A percentile compares a stretch with the other conserved stretches of the same genome.
Conservation (phyloP, 148 eudicot species). For the Rheum nobile region DNA sequence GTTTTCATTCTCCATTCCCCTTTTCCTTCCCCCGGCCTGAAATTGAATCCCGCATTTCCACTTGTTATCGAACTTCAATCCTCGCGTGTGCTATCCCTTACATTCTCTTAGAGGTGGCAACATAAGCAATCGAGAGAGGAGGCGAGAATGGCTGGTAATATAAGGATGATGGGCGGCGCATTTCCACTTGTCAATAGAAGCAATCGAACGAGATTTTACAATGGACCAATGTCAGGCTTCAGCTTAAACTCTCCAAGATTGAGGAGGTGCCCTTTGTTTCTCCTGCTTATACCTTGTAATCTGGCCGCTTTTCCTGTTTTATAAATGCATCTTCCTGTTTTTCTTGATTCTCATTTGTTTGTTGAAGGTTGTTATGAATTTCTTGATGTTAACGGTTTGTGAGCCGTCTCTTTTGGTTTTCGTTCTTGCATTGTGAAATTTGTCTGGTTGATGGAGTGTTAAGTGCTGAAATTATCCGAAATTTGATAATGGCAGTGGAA, state of each 20-base stretch:
- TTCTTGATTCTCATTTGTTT: neutral
- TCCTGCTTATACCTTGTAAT: no score
- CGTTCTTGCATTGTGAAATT: no score
- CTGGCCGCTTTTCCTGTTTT: neutral
- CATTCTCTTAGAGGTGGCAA: no score
- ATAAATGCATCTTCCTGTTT: neutral
- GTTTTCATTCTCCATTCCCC: neutral
- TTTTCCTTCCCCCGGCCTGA: neutral
- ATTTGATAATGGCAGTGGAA: neutral
- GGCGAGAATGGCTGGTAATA: constrained; percentile 50
- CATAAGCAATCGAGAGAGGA: neutral
- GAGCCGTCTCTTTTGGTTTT: neutral
- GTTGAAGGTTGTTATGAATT: neutral
- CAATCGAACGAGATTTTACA: constrained; percentile 67
- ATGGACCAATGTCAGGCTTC: constrained; percentile 82
- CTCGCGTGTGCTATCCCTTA: neutral
- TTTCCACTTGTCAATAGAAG: constrained; percentile 90
- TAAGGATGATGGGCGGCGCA: constrained; percentile 94
- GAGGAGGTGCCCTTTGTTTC: constrained; percentile 46
- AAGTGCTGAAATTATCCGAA: neutral
- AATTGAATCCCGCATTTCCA: neutral
- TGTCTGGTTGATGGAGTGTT: neutral
- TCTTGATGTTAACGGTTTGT: neutral
- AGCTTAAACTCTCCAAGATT: constrained; percentile 71
- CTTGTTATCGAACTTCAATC: neutral